phyloP scores from a whole-genome alignment of 192 early-diverging fungal species.

The Haplosporangium gracile region DNA sequence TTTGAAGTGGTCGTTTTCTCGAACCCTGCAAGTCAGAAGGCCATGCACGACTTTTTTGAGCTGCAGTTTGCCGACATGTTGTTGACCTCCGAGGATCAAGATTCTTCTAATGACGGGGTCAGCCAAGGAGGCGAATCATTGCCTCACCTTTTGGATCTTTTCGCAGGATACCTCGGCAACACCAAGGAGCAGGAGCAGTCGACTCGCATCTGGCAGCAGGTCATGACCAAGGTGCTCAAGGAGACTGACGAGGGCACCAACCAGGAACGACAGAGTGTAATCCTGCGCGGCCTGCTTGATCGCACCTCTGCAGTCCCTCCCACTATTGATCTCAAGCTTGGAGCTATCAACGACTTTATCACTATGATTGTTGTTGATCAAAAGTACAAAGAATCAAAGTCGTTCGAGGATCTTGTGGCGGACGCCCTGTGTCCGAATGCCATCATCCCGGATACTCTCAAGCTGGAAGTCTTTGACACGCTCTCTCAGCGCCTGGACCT shows the following conservation, averaged over 20 bases:
- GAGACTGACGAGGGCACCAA: slow-evolving; percentile 1
- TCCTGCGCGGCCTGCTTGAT: slow-evolving; percentile 30
- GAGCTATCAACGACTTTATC: slow-evolving; percentile 27
- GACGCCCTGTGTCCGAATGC: slow-evolving; percentile 16
- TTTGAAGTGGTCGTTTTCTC: slow-evolving; percentile 55
- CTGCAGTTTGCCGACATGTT: slow-evolving; percentile 51
- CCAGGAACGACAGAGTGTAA: slow-evolving; percentile 27
- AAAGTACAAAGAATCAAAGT: slow-evolving; percentile 23
- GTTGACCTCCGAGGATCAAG: slow-evolving; percentile 31
- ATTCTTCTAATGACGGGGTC: not conserved
- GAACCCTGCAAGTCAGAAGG: slow-evolving; percentile 46
- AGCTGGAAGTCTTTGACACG: slow-evolving; percentile 27
- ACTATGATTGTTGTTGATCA: slow-evolving; percentile 24
- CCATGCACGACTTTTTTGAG: slow-evolving; percentile 46
- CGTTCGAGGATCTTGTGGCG: slow-evolving; percentile 1
- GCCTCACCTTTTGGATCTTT: slow-evolving; percentile 47
- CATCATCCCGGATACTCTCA: slow-evolving; percentile 15
- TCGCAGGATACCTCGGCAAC: slow-evolving; percentile 43
- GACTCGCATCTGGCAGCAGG: slow-evolving; percentile 25
- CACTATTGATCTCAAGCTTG: slow-evolving; percentile 23
- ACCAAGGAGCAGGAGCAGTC: slow-evolving; percentile 32
- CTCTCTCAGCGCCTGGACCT: slow-evolving; percentile 40
- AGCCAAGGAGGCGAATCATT: slow-evolving; percentile 23
- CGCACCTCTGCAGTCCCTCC: slow-evolving; percentile 13
- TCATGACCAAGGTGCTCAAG: slow-evolving; percentile 48